Evolutionary conservation across 805 yeast species (phyloP).

Genomic region (Wickerhamiella vanderwaltii): DNA sequence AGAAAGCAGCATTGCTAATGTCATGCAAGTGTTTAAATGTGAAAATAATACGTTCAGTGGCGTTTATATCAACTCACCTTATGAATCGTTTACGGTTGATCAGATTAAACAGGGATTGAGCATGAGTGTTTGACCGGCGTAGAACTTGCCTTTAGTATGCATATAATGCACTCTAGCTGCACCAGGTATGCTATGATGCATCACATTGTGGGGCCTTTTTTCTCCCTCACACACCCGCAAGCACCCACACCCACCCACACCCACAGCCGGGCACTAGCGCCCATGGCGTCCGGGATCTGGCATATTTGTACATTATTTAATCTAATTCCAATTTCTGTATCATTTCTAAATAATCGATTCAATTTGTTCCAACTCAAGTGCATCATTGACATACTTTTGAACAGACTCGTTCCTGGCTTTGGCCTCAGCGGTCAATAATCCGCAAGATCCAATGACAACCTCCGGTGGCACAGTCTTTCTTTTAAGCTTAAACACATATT

Average conservation of each 20-base stretch:
- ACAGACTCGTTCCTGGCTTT: constrained; percentile 24
- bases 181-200: too few species aligned
- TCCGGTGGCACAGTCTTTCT: constrained; percentile 61
- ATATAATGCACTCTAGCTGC: too few species aligned
- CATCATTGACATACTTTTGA: constrained; percentile 15
- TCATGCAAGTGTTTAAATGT: constrained; percentile 35
- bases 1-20: constrained; percentile 46
- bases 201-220: too few species aligned
- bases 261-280: too few species aligned
- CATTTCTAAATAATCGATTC: constrained; percentile 1
- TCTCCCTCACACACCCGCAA: too few species aligned
- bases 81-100: constrained; percentile 8
- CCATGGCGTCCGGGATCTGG: too few species aligned
- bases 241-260: too few species aligned
- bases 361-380: constrained; percentile 20
- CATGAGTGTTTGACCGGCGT: too few species aligned
- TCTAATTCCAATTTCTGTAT: too few species aligned
- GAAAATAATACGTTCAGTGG: constrained; percentile 16
- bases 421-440: constrained; percentile 42
- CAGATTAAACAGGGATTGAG: constrained; percentile 1
- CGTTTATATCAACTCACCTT: background rate
- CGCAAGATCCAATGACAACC: constrained; percentile 45
- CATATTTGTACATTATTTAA: too few species aligned
- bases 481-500: constrained; percentile 70
- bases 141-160: too few species aligned